Evolutionary conservation across 805 yeast genomes (phyloP).

Genomic region (Kuraishia piskuri): DNA sequence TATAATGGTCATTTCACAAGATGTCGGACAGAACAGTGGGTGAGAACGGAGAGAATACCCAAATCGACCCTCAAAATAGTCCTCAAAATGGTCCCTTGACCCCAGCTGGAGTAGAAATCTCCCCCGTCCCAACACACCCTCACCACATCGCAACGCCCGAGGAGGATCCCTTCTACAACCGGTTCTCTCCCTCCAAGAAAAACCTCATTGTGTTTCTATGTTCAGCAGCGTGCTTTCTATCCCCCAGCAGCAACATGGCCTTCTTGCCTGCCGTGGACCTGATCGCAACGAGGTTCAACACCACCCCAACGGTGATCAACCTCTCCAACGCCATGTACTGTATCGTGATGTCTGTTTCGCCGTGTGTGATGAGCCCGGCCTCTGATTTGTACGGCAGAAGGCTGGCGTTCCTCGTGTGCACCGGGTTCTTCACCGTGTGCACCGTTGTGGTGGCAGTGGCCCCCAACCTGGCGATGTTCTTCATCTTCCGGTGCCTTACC

Average conservation of each 20-base stretch:
- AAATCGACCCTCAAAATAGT: no score
- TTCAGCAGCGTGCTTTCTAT: conserved; percentile 22
- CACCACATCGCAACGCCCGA: not conserved
- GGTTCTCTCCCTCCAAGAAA: conserved; percentile 28
- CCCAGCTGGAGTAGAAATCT: no score
- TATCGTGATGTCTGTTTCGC: conserved; percentile 44
- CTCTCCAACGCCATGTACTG: conserved; percentile 42
- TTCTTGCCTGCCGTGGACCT: conserved; percentile 42
- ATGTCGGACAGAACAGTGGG: no score
- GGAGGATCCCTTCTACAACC: not conserved
- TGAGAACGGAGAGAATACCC: no score
- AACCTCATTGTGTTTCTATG: conserved; percentile 22
- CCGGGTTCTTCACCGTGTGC: conserved; percentile 7
- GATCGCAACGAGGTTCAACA: conserved; percentile 35
- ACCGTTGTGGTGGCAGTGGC: conserved; percentile 34
- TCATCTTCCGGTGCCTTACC: conserved; percentile 37
- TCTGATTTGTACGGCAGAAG: conserved; percentile 47
- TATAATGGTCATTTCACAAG: no score
- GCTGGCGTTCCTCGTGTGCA: conserved; percentile 26
- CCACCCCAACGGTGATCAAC: conserved; percentile 38
- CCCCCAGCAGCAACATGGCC: conserved; percentile 1
- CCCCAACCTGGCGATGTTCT: conserved; percentile 44
- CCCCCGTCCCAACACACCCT: no score
- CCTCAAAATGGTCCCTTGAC: no score
- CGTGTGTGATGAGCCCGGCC: conserved; percentile 39